Percentiles rank a stretch among this genome's conserved stretches.
phyloP scores from a whole-genome alignment of 2,329 filamentous ascomycete species.

The Stachybotrys elegans region DNA sequence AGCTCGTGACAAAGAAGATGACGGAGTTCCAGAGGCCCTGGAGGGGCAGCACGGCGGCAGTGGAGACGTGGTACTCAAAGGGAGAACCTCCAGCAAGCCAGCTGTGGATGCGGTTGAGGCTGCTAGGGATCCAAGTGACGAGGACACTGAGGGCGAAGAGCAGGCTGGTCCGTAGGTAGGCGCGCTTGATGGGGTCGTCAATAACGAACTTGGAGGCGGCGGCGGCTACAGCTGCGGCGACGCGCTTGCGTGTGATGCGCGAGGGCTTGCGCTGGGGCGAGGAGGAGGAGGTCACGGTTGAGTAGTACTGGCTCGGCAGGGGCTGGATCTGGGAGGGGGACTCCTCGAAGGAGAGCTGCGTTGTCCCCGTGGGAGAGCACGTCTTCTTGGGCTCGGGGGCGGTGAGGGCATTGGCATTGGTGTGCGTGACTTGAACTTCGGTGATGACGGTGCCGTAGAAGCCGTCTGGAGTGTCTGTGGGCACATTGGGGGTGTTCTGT shows the following conservation, averaged over 20 bases:
- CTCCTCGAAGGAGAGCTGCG: conserved; percentile 18
- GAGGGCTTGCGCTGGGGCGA: conserved; percentile 8
- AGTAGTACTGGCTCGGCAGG: conserved; percentile 25
- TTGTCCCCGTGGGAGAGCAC: conserved; percentile 7
- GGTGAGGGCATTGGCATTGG: conserved; percentile 16
- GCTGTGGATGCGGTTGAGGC: conserved; percentile 68
- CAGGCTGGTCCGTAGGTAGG: conserved; percentile 56
- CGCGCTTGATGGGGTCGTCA: conserved; percentile 53
- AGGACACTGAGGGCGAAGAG: conserved; percentile 57
- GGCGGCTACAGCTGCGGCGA: conserved; percentile 19
- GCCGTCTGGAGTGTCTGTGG: conserved; percentile 23
- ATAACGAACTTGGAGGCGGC: conserved; percentile 29
- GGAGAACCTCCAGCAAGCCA: conserved; percentile 48
- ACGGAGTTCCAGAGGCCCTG: conserved; percentile 79
- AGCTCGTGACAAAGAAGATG: conserved; percentile 68
- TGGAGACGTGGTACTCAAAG: conserved; percentile 64
- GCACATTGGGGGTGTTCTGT: conserved; percentile 12
- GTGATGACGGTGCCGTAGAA: conserved; percentile 49
- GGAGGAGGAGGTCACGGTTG: conserved; percentile 22
- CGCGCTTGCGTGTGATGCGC: conserved; percentile 8
- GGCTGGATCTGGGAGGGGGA: conserved; percentile 11
- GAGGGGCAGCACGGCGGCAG: conserved; percentile 67
- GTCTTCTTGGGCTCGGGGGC: conserved; percentile 17
- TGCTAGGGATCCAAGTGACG: conserved; percentile 61
- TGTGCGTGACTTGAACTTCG: conserved; percentile 41